Conservation (phyloP, 2,329 filamentous ascomycete genomes). For the Colletotrichum cereale region DNA sequence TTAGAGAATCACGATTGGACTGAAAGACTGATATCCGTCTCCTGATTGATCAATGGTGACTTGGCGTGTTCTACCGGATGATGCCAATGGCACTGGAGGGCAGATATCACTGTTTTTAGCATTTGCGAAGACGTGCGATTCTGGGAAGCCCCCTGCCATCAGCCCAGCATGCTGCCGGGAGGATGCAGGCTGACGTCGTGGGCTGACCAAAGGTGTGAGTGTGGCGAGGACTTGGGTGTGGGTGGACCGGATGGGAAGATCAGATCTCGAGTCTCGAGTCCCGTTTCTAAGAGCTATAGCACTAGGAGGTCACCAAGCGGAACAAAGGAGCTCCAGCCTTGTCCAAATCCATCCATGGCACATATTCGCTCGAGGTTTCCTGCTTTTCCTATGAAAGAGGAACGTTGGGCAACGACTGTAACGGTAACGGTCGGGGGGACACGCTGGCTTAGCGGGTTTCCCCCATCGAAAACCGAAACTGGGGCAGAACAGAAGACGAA, state of each 20-base stretch:
- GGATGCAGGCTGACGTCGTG: constrained; percentile 39
- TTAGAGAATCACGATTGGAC: constrained; percentile 41
- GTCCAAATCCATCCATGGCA: too few relatives aligned
- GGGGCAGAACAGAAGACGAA: background rate
- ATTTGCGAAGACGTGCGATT: background rate
- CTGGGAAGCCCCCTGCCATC: constrained; percentile 15
- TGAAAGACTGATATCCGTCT: constrained; percentile 11
- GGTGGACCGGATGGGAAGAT: constrained; percentile 28
- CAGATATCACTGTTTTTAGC: background rate
- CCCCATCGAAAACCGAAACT: background rate
- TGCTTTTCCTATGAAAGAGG: constrained; percentile 1
- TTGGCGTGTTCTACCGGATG: background rate
- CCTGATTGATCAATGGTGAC: background rate
- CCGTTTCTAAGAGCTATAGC: constrained; percentile 12
- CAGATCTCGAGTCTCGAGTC: constrained; percentile 27
- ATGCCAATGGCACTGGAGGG: background rate
- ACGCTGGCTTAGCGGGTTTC: background rate
- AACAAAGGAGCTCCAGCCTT: constrained; percentile 10
- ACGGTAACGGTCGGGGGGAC: constrained; percentile 1
- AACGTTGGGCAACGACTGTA: constrained; percentile 15
- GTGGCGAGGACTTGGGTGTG: constrained; percentile 23
- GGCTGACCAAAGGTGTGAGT: constrained; percentile 33
- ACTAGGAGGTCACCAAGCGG: constrained; percentile 9
- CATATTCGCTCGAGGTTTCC: constrained; percentile 1
- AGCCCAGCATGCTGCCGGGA: background rate